phyloP scores from a whole-genome alignment of 257 asterid species.

The Linaria vulgaris region DNA sequence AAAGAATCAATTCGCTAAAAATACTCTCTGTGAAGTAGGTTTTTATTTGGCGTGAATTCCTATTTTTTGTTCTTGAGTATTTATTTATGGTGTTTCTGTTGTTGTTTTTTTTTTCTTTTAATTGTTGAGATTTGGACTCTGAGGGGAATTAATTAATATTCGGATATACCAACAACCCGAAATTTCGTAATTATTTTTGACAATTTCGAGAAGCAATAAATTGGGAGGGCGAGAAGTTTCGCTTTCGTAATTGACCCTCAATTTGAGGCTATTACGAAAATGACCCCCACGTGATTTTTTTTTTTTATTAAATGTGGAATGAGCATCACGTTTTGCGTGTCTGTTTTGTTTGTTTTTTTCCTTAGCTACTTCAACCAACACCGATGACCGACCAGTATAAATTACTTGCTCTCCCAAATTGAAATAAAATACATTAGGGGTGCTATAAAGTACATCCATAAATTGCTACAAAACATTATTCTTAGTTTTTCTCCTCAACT shows the following conservation, averaged over 20 bases:
- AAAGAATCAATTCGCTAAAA: constrained; percentile 21
- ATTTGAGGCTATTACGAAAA: background rate
- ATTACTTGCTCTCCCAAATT: too few relatives aligned
- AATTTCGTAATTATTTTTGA: constrained; percentile 17
- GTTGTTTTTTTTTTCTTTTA: background rate
- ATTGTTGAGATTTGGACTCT: constrained; percentile 24
- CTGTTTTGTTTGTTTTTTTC: too few relatives aligned
- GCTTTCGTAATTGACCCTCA: constrained; percentile 7
- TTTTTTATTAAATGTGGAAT: background rate
- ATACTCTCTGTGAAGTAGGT: constrained; percentile 36
- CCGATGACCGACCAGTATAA: too few relatives aligned
- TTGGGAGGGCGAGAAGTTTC: constrained; percentile 23
- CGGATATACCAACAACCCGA: constrained; percentile 34
- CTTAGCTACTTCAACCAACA: too few relatives aligned
- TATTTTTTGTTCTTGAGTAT: constrained; percentile 27
- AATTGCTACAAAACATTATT: too few relatives aligned
- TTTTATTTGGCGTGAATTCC: constrained; percentile 23
- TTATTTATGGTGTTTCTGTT: constrained; percentile 10
- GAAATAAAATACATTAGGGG: too few relatives aligned
- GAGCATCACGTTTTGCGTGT: too few relatives aligned
- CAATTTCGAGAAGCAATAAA: constrained; percentile 25
- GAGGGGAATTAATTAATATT: constrained; percentile 25
- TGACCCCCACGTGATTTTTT: background rate
- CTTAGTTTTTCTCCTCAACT: too few relatives aligned
- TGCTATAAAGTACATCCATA: too few relatives aligned